Percentiles rank a stretch among this genome's conserved stretches.
These are phyloP conservation scores for Colletotrichum higginsianum DNA, from an alignment of 2,329 filamentous ascomycete genomes.

Conservation along the genomic window DNA sequence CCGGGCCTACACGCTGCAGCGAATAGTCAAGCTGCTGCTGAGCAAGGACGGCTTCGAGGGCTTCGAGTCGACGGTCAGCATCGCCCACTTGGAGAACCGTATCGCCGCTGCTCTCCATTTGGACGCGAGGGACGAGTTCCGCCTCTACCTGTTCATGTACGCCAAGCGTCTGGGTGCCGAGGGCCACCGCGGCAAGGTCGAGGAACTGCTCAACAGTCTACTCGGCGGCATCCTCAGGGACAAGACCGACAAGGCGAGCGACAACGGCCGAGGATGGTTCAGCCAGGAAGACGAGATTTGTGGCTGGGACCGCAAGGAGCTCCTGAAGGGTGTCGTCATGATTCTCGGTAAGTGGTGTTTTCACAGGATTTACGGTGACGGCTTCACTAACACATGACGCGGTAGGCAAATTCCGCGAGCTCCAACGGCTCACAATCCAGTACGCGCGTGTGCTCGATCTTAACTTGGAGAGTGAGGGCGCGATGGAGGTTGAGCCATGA, in stretches of 20 bases:
- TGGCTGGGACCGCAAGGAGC: conserved; percentile 89
- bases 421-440: conserved; percentile 94
- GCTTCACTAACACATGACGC: conserved; percentile 50
- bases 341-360: conserved; percentile 81
- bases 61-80: conserved; percentile 91
- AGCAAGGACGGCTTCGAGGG: conserved; percentile 92
- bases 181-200: conserved; percentile 88
- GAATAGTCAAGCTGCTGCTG: conserved; percentile 90
- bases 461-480: conserved; percentile 62
- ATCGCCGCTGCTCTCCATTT: conserved; percentile 90
- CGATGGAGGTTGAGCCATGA: conserved; percentile 54
- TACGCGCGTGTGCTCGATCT: conserved; percentile 88
- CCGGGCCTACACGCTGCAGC: conserved; percentile 90
- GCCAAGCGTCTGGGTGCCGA: conserved; percentile 95
- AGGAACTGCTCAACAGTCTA: conserved; percentile 88
- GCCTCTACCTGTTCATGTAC: conserved; percentile 97
- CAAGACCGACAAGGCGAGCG: conserved; percentile 62
- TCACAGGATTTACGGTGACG: neutral
- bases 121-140: conserved; percentile 91
- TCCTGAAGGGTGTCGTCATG: conserved; percentile 91
- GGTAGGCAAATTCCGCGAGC: conserved; percentile 91
- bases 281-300: conserved; percentile 81
- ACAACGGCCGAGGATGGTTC: conserved; percentile 72
- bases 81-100: conserved; percentile 95
- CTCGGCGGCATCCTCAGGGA: conserved; percentile 80